Percentiles rank a stretch among this genome's conserved stretches.
These are phyloP conservation scores for Blastocystis sp. DNA, from an alignment of 352 stramenopile species.

Conservation along the genomic window DNA sequence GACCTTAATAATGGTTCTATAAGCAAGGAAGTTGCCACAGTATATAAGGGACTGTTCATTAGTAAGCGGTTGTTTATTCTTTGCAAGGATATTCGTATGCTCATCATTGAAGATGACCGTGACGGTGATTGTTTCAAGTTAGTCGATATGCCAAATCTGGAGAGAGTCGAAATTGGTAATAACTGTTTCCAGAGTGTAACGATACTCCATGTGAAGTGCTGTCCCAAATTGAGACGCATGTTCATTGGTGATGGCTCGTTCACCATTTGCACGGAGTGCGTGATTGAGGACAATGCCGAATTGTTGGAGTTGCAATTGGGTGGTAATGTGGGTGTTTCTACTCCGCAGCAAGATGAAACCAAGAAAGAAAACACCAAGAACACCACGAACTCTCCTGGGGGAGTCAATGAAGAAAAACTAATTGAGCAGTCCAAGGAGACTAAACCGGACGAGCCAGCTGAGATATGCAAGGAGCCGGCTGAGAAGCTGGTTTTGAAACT, in stretches of 20 bases:
- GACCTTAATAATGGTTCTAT: not conserved
- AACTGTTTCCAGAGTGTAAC: not conserved
- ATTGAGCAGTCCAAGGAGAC: no score
- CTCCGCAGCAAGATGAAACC: not conserved
- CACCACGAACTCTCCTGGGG: not conserved
- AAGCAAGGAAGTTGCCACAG: not conserved
- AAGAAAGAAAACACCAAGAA: not conserved
- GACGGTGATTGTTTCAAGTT: not conserved
- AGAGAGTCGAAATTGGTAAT: not conserved
- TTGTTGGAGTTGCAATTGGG: not conserved
- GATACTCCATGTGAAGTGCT: not conserved
- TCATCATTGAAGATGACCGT: not conserved
- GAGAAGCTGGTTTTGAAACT: not conserved
- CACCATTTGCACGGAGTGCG: not conserved
- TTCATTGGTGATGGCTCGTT: not conserved
- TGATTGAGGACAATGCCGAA: not conserved
- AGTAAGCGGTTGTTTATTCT: not conserved
- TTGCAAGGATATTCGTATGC: not conserved
- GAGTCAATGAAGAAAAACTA: not conserved
- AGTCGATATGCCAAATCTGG: not conserved
- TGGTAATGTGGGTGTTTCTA: not conserved
- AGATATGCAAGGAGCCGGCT: no score
- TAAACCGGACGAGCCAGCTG: no score
- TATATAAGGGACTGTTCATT: not conserved
- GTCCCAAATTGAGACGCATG: not conserved